phyloP scores from a whole-genome alignment of 2,329 filamentous ascomycete genomes.

The Phoma sp. region DNA sequence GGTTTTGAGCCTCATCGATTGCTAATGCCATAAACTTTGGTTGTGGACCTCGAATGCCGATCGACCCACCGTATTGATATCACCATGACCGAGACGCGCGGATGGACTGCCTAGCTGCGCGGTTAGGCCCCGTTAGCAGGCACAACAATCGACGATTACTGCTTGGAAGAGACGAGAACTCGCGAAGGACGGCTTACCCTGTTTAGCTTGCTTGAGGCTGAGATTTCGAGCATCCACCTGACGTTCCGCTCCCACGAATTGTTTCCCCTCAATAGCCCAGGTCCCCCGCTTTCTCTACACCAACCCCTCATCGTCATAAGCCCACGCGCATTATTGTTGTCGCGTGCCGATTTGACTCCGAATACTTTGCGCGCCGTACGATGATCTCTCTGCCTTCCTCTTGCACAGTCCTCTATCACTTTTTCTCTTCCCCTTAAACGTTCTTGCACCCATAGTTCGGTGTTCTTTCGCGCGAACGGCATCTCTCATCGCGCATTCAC shows the following conservation, averaged over 20 bases:
- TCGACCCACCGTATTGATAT: slow-evolving; percentile 34
- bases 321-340: slow-evolving; percentile 28
- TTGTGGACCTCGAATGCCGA: slow-evolving; percentile 24
- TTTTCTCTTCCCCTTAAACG: slow-evolving; percentile 22
- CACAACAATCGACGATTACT: slow-evolving; percentile 17
- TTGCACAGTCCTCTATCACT: slow-evolving; percentile 20
- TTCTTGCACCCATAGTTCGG: slow-evolving; percentile 17
- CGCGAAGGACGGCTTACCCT: slow-evolving; percentile 23
- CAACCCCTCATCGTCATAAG: slow-evolving; percentile 36
- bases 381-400: slow-evolving; percentile 25
- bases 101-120: slow-evolving; percentile 24
- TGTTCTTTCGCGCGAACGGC: slow-evolving; percentile 28
- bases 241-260: slow-evolving; percentile 21
- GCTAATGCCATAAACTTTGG: slow-evolving; percentile 15
- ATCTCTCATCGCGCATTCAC: slow-evolving; percentile 20
- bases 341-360: slow-evolving; percentile 33
- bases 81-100: slow-evolving; percentile 29
- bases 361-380: slow-evolving; percentile 21
- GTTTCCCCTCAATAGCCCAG: slow-evolving; percentile 15
- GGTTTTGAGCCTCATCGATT: slow-evolving; percentile 18
- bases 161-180: slow-evolving; percentile 12
- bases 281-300: slow-evolving; percentile 34
- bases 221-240: slow-evolving; percentile 33
- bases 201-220: slow-evolving; percentile 28
- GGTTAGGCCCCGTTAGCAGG: slow-evolving; percentile 12